Conservation (phyloP, 2,329 filamentous ascomycete species). For the Beauveria pseudobassiana region DNA sequence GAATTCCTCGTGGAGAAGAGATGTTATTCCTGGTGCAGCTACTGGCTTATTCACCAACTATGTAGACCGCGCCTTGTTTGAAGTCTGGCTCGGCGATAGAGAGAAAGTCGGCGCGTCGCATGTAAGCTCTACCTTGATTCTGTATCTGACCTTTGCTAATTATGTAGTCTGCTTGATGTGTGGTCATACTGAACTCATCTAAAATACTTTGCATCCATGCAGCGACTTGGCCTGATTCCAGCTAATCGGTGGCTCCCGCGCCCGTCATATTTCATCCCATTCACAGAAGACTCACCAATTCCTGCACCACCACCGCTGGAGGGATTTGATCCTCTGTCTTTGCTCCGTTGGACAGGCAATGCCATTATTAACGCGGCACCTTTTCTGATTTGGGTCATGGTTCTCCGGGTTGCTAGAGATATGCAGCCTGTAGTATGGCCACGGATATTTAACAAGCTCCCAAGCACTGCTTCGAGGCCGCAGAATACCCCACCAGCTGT, state of each 20-base stretch:
- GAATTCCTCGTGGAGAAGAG: constrained; percentile 23
- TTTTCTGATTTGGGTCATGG: constrained; percentile 38
- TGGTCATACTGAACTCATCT: constrained; percentile 41
- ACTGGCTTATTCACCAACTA: constrained; percentile 22
- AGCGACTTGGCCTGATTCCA: constrained; percentile 41
- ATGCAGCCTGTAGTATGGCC: constrained; percentile 31
- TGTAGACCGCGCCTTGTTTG: constrained; percentile 20
- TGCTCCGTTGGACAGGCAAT: constrained; percentile 37
- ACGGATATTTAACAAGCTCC: constrained; percentile 32
- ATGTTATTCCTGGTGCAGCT: constrained; percentile 27
- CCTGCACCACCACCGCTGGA: constrained; percentile 34
- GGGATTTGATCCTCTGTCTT: constrained; percentile 29
- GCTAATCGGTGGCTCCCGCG: constrained; percentile 34
- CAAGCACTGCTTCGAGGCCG: constrained; percentile 27
- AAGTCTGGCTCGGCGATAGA: constrained; percentile 19
- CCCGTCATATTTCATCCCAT: constrained; percentile 46
- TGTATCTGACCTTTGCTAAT: background rate
- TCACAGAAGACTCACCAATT: constrained; percentile 43
- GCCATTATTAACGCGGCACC: constrained; percentile 37
- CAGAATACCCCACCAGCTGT: constrained; percentile 16
- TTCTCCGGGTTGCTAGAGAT: constrained; percentile 30
- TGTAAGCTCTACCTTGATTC: constrained; percentile 18
- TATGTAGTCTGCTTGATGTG: constrained; percentile 21
- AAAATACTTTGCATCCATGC: constrained; percentile 44
- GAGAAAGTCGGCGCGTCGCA: constrained; percentile 18